A percentile compares a stretch with the other conserved stretches of the same genome.
Conservation (phyloP, 257 asterid genomes). For the Forsythia viridissima region DNA sequence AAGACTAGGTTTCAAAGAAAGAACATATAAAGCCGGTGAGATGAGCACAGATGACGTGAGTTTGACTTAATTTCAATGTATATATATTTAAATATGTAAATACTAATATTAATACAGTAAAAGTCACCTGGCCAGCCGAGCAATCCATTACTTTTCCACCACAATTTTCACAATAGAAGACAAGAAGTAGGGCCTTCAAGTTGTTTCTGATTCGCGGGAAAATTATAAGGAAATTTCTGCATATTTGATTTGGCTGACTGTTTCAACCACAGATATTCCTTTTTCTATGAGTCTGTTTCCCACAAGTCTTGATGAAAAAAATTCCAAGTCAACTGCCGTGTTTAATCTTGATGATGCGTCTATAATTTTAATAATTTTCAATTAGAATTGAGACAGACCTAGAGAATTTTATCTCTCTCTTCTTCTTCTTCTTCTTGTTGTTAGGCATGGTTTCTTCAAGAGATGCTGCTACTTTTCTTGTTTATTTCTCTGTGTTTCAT, state of each 20-base stretch:
- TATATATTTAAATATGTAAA: too few species aligned
- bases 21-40: neutral
- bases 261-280: neutral
- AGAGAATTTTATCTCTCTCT: neutral
- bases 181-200: neutral
- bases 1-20: too few species aligned
- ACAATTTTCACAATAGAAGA: too few species aligned
- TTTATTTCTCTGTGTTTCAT: neutral
- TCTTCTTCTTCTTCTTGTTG: neutral
- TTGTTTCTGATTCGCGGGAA: neutral
- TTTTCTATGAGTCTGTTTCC: neutral
- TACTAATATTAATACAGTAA: too few species aligned
- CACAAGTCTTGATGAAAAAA: neutral
- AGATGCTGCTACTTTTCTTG: neutral
- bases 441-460: neutral
- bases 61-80: too few species aligned
- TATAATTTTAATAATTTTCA: neutral
- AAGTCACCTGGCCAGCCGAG: neutral
- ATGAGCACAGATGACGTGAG: neutral
- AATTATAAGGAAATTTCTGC: constrained; percentile 6
- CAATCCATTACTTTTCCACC: neutral
- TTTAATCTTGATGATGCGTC: neutral
- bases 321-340: neutral
- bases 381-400: neutral
- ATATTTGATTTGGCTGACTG: neutral